Evolutionary conservation across 2,329 filamentous ascomycete genomes (phyloP), one percentile per base, ranked within the genome.

Genomic region (Zymoseptoria tritici): DNA sequence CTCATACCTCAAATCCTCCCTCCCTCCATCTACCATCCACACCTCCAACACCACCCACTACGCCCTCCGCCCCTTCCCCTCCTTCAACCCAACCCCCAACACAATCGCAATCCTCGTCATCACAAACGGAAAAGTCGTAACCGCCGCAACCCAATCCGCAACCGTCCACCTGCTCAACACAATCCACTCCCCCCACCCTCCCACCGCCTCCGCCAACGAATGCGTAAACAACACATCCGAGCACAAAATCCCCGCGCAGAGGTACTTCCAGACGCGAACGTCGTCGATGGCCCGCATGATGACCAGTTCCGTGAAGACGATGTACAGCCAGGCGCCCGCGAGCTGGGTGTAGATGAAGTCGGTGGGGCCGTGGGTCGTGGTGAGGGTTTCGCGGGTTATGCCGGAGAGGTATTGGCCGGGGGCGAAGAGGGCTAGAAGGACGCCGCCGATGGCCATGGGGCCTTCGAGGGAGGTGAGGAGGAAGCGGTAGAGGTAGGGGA

Each of bases 201-300:
- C 68, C 11, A 74, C 51, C 56, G 67, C 59, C 58, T 73, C 56
- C 54, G 66, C 58, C 49, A 67, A 64, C 13, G 67, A 68, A 56
- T 69, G 68, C 29, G 59, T 63, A 59, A 68, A 70, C 16, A 63
- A 52, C 21, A 58, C 59, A 58, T 69, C 69, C 42, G 62, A 68
- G 26, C 67, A 53, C 57, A 71, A 57, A 56, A 71, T 68, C 6
- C 64, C 69, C 31, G 61, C 57, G 57, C 68, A 70, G 24, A 70
- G 55, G 46, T 69, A 58, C 50, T 60, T 66, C 69, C 69, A 71
- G 22, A 69, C 66, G 8, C 62, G 60, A 9, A 69, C 21, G 56
- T 71, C 68, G 57, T 71, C 69, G n/a, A 71, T 66, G 9, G 67
- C 58, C 3, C 69, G 63, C 26, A 71, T 58, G 24, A 69, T 60